Percentiles rank a stretch among this genome's conserved stretches.
Conservation (phyloP, 306 rosid genomes). For the Phaseolus lunatus region DNA sequence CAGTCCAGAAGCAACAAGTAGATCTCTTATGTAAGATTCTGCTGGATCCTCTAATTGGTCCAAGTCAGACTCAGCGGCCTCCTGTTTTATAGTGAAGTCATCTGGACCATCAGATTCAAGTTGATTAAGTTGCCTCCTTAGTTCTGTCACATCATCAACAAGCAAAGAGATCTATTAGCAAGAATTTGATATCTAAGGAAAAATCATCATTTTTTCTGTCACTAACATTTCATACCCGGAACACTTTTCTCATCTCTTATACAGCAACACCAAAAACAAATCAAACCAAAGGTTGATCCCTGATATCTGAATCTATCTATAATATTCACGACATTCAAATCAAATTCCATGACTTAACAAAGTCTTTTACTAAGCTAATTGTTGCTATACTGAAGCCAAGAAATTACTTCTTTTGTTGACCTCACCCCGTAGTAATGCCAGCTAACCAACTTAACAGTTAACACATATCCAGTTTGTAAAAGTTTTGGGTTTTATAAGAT, state of each 20-base stretch:
- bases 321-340: constrained; percentile 6
- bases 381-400: constrained; percentile 15
- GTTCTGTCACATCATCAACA: constrained; percentile 61
- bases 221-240: constrained; percentile 1
- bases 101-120: constrained; percentile 70
- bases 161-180: constrained; percentile 36
- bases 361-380: background rate
- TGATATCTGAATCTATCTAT: constrained; percentile 7
- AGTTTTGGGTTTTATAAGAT: background rate
- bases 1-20: constrained; percentile 87
- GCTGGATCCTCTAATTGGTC: constrained; percentile 71
- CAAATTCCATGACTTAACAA: constrained; percentile 1
- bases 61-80: constrained; percentile 58
- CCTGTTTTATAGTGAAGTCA: constrained; percentile 52
- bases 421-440: constrained; percentile 1
- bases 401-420: constrained; percentile 4
- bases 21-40: constrained; percentile 83
- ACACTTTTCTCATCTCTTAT: constrained; percentile 26
- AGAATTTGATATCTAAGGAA: constrained; percentile 34
- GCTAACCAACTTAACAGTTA: background rate
- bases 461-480: background rate
- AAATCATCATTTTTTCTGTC: constrained; percentile 5
- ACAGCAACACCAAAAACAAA: constrained; percentile 19
- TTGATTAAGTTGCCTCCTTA: constrained; percentile 82
- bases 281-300: constrained; percentile 26